These are phyloP conservation scores for Geotrichum histeridarum DNA, from an alignment of 1,139 yeast species.

Conservation along the genomic window DNA sequence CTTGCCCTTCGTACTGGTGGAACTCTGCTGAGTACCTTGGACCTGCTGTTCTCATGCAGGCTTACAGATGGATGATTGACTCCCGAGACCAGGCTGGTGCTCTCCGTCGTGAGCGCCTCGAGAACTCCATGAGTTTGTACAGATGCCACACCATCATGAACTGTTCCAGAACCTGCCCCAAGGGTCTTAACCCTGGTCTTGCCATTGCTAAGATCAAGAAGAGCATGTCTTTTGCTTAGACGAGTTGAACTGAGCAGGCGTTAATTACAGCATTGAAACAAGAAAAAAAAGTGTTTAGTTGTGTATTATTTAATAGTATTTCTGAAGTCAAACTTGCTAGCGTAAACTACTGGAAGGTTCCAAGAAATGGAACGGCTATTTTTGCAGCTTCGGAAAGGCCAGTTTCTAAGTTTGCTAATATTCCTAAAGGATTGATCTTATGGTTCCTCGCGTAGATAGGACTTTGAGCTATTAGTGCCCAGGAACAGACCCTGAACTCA, in stretches of 20 bases:
- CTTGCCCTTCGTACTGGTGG: slow-evolving; percentile 99
- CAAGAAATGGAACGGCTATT: no score
- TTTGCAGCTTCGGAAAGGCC: no score
- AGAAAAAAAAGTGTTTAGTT: neutral
- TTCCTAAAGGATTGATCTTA: no score
- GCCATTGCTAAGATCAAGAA: slow-evolving; percentile 98
- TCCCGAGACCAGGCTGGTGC: slow-evolving; percentile 89
- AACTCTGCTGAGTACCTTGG: slow-evolving; percentile 98
- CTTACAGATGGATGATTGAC: slow-evolving; percentile 97
- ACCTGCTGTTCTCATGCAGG: slow-evolving; percentile 98
- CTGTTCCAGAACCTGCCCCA: slow-evolving; percentile 97
- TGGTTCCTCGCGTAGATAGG: no score
- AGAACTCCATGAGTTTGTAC: slow-evolving; percentile 95
- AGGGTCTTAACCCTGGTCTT: slow-evolving; percentile 96
- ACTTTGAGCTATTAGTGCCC: no score
- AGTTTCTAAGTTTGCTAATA: no score
- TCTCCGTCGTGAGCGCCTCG: slow-evolving; percentile 80
- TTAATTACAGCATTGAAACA: neutral
- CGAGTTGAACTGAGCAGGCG: neutral
- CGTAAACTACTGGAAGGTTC: no score
- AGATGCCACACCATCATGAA: slow-evolving; percentile 99
- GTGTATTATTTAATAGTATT: neutral
- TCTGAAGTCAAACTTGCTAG: no score
- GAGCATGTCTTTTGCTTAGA: slow-evolving; percentile 73
- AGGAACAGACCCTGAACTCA: no score